These are phyloP conservation scores for Salix purpurea DNA, from an alignment of 345 rosid genomes.

Conservation along the genomic window DNA sequence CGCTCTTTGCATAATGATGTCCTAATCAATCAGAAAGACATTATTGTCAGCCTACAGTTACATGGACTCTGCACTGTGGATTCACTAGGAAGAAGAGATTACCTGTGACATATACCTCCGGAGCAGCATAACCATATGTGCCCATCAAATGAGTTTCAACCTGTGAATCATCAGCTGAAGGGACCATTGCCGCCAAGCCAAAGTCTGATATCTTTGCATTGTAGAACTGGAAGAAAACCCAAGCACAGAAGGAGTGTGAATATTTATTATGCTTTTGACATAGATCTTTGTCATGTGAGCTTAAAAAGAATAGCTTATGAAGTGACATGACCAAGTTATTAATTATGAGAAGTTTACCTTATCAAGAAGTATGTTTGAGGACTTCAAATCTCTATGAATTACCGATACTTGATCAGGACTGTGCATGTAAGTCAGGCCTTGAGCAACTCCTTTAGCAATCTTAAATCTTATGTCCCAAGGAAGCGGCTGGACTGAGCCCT, in stretches of 20 bases:
- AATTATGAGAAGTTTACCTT: background rate
- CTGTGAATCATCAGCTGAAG: background rate
- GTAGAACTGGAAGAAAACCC: conserved; percentile 1
- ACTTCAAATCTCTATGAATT: conserved; percentile 12
- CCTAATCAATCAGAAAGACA: conserved; percentile 1
- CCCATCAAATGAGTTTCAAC: background rate
- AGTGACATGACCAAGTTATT: no score
- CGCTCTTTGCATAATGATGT: background rate
- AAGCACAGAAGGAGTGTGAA: background rate
- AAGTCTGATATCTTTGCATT: conserved; percentile 16
- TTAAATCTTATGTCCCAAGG: conserved; percentile 7
- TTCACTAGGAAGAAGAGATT: background rate
- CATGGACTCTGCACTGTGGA: background rate
- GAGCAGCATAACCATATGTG: conserved; percentile 8
- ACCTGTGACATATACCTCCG: background rate
- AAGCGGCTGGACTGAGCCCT: background rate
- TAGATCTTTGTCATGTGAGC: no score
- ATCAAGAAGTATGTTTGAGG: conserved; percentile 17
- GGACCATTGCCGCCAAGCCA: conserved; percentile 12
- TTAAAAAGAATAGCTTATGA: no score
- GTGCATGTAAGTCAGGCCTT: conserved; percentile 4
- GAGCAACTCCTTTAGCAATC: conserved; percentile 11
- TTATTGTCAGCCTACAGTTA: background rate
- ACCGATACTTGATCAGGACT: background rate
- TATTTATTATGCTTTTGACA: no score